phyloP scores from a whole-genome alignment of 805 yeast genomes.

The Saccharomycopsis sp. region DNA sequence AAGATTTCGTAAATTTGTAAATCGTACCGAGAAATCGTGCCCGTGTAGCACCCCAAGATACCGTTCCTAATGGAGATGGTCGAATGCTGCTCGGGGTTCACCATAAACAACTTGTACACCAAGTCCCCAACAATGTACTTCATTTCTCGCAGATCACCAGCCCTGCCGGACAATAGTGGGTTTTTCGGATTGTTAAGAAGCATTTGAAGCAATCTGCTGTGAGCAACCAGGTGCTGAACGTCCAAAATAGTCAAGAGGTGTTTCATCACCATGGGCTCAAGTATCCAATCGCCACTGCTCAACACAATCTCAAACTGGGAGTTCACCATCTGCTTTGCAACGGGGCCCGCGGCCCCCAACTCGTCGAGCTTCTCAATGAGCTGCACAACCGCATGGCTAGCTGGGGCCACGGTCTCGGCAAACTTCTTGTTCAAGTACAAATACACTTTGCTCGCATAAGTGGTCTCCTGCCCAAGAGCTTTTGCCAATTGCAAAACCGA shows the following conservation, averaged over 20 bases:
- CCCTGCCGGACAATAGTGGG: constrained; percentile 25
- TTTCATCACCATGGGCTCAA: constrained; percentile 25
- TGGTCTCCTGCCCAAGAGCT: too few relatives aligned
- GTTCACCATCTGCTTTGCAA: constrained; percentile 42
- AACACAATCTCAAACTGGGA: constrained; percentile 60
- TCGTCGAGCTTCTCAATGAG: constrained; percentile 28
- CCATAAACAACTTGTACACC: constrained; percentile 40
- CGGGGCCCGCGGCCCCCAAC: too few relatives aligned
- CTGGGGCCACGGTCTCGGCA: constrained; percentile 37
- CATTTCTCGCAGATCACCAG: constrained; percentile 23
- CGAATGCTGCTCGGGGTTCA: constrained; percentile 39
- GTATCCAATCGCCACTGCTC: constrained; percentile 38
- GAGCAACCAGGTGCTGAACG: constrained; percentile 27
- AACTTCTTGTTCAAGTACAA: constrained; percentile 59
- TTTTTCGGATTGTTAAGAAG: constrained; percentile 44
- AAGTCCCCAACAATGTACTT: constrained; percentile 39
- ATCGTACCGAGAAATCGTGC: constrained; percentile 55
- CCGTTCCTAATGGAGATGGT: constrained; percentile 39
- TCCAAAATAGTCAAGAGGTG: constrained; percentile 36
- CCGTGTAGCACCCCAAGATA: constrained; percentile 49
- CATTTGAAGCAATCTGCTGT: constrained; percentile 51
- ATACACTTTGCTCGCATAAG: background rate
- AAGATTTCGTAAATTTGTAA: constrained; percentile 48
- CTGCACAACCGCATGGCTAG: constrained; percentile 25
- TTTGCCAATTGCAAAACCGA: too few relatives aligned